Percentiles rank a stretch among this genome's conserved stretches.
These are phyloP conservation scores for Clarkia xantiana DNA, from an alignment of 345 rosid genomes.

Conservation along the genomic window DNA sequence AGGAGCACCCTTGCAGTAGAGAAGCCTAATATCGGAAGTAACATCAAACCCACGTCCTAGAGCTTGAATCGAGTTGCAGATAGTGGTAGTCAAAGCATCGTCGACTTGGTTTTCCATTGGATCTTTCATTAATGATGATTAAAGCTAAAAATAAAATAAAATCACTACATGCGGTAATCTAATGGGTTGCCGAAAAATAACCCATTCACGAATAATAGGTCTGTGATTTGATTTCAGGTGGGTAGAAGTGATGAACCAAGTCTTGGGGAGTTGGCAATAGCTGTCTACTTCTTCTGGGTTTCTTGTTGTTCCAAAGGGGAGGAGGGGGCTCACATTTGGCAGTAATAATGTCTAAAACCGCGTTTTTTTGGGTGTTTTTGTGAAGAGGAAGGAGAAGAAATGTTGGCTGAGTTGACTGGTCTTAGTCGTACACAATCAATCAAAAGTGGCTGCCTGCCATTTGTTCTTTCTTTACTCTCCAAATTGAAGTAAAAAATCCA, in stretches of 20 bases:
- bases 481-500: not conserved
- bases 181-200: too few species aligned
- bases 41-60: slow-evolving; percentile 92
- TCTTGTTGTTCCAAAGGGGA: slow-evolving; percentile 2
- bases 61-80: slow-evolving; percentile 79
- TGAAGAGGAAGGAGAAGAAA: slow-evolving; percentile 5
- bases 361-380: slow-evolving; percentile 19
- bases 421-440: slow-evolving; percentile 9
- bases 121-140: slow-evolving; percentile 8
- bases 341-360: slow-evolving; percentile 25
- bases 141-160: not conserved
- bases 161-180: not conserved
- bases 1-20: slow-evolving; percentile 84
- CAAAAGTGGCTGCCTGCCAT: not conserved
- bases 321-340: slow-evolving; percentile 20
- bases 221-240: too few species aligned
- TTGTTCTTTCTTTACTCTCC: not conserved
- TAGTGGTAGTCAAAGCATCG: slow-evolving; percentile 61
- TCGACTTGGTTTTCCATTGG: slow-evolving; percentile 24
- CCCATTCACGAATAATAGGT: too few species aligned
- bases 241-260: not conserved
- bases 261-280: slow-evolving; percentile 12
- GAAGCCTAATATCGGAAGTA: slow-evolving; percentile 81
- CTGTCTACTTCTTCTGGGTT: slow-evolving; percentile 5
- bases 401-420: slow-evolving; percentile 43